Conservation (phyloP, 148 eudicot species). For the Talinum fruticosum region DNA sequence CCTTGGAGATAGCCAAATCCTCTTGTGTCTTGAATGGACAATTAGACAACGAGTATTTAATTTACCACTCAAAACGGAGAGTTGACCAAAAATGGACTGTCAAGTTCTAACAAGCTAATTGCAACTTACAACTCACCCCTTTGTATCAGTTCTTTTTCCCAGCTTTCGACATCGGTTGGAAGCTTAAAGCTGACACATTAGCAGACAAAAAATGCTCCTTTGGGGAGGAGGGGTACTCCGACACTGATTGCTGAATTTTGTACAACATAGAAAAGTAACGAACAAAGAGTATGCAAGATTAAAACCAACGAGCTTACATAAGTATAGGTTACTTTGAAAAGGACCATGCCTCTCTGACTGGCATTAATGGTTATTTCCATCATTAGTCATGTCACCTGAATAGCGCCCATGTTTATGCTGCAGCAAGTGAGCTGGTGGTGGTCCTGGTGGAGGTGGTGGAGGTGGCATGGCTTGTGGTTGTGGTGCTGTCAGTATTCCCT, state of each 20-base stretch:
- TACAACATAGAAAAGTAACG: background rate
- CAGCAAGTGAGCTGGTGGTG: background rate
- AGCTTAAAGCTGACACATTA: background rate
- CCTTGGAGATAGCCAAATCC: background rate
- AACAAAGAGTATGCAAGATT: background rate
- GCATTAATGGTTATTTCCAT: background rate
- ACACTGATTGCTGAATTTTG: background rate
- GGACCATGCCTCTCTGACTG: background rate
- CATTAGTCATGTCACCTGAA: background rate
- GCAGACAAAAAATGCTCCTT: background rate
- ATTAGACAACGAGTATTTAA: background rate
- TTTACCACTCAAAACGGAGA: background rate
- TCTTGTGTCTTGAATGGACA: background rate
- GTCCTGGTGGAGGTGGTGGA: background rate
- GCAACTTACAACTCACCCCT: background rate
- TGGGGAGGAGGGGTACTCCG: too few species aligned
- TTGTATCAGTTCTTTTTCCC: background rate
- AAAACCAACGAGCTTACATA: background rate
- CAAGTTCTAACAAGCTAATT: too few species aligned
- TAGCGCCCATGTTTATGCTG: background rate
- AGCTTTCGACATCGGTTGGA: background rate
- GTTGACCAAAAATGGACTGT: background rate
- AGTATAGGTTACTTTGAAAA: background rate
- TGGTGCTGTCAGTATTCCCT: conserved; percentile 36
- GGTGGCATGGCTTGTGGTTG: conserved; percentile 13